Conservation (phyloP, 371 early-diverging fungal species). For the Circinella minor region DNA sequence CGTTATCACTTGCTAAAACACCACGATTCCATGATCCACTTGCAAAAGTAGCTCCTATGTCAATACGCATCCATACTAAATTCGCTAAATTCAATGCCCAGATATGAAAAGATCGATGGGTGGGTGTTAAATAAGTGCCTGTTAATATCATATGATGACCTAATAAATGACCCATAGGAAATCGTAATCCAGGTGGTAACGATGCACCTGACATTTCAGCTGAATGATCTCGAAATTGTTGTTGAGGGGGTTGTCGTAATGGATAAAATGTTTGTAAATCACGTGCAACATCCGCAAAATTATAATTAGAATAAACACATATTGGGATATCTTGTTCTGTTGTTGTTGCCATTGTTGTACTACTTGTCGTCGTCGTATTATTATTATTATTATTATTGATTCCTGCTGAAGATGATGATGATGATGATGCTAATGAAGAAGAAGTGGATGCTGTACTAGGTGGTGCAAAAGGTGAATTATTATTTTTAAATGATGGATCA, state of each 20-base stretch:
- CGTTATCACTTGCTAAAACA: constrained; percentile 37
- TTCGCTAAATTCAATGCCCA: constrained; percentile 76
- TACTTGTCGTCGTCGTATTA: no score
- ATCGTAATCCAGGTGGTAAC: constrained; percentile 80
- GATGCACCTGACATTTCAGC: constrained; percentile 61
- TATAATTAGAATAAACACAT: constrained; percentile 82
- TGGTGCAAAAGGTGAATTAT: constrained; percentile 4
- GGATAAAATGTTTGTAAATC: constrained; percentile 55
- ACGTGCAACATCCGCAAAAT: constrained; percentile 76
- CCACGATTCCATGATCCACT: constrained; percentile 84
- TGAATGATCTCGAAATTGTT: constrained; percentile 54
- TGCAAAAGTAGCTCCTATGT: constrained; percentile 66
- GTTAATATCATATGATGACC: constrained; percentile 77
- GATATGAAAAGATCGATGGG: constrained; percentile 70
- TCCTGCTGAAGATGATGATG: no score
- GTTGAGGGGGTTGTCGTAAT: not conserved
- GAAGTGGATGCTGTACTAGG: no score
- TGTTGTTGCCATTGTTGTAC: not conserved
- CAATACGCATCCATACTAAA: constrained; percentile 71
- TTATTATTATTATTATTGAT: no score
- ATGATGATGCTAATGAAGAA: no score
- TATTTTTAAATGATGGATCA: constrained; percentile 11
- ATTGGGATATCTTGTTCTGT: constrained; percentile 12
- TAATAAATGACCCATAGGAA: constrained; percentile 69
- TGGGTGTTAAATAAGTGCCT: constrained; percentile 75